Evolutionary conservation across 129 eudicot species (phyloP).

Genomic region (Gnaphalium uliginosum): DNA sequence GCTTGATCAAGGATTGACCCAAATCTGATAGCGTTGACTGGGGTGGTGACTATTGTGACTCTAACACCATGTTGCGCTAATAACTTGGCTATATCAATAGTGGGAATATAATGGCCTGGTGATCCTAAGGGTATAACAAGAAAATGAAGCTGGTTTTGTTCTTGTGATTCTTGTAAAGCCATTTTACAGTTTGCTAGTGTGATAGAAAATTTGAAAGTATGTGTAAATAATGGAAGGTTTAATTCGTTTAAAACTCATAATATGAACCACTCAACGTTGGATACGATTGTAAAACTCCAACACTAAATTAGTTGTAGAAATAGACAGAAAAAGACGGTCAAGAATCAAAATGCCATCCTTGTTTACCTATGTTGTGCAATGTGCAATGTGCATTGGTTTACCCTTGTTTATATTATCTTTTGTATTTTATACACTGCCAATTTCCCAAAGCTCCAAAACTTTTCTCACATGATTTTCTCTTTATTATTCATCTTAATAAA

Average conservation of each 20-base stretch:
- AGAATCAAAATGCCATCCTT: not conserved
- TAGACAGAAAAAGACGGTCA: too few species aligned
- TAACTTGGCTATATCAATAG: slow-evolving; percentile 52
- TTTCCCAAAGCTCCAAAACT: too few species aligned
- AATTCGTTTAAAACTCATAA: not conserved
- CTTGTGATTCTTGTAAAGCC: slow-evolving; percentile 28
- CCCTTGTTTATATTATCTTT: too few species aligned
- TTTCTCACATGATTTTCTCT: too few species aligned
- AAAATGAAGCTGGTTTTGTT: slow-evolving; percentile 47
- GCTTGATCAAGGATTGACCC: slow-evolving; percentile 45
- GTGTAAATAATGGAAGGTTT: not conserved
- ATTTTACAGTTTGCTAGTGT: not conserved
- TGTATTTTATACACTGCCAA: too few species aligned
- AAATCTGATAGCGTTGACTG: slow-evolving; percentile 35
- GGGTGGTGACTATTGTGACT: slow-evolving; percentile 47
- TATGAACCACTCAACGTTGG: slow-evolving; percentile 6
- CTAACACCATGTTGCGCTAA: slow-evolving; percentile 44
- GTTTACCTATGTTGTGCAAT: not conserved
- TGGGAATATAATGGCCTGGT: slow-evolving; percentile 67
- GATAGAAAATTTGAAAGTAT: not conserved
- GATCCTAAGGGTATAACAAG: slow-evolving; percentile 50
- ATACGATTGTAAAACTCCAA: too few species aligned
- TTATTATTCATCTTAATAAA: too few species aligned
- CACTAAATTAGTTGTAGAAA: too few species aligned
- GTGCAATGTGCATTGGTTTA: too few species aligned